Base-by-base conservation (phyloP, 73 alveolate species). In the Blepharisma stoltei region DNA sequence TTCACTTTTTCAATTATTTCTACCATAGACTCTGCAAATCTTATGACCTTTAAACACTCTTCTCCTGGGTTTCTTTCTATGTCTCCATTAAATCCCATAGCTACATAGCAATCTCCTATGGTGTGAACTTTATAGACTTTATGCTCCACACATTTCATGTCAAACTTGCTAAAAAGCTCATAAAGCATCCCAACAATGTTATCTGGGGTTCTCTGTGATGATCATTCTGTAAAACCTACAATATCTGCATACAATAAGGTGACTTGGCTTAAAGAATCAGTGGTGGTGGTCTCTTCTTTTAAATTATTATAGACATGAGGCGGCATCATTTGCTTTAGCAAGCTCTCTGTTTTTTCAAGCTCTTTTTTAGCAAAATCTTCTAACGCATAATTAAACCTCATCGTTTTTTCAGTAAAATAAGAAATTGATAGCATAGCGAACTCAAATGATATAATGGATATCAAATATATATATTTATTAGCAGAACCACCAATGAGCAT, bases 21-120 rank as follows among this genome's bases (percentile, higher is more conserved):
- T n/a, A 95, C 90, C 98, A 95, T 93, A 49, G 88, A 91, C 76
- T 89, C 89, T 52, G 98, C 99, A 84, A 94, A 88, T 48, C 87
- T 83, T 47, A 95, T 89, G 4, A 95, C 97, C 78, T 90, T 95
- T 65, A 76, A 78, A 6, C 98, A 98, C 78, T 95, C 99, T 81
- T 94, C 92, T 52, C 86, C 91, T 41, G 87, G 90, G 86, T 94
- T 89, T 83, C 99, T 95, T 67, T 87, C 89, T 47, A 81, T 83
- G 55, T 88, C 86, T 6, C 98, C 98, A 47, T 88, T 92, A 54
- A 88, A 89, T 47, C 99, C 98, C 86, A 93, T 71, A 11, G 93
- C 97, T 14, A 95, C 99, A 80, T 95, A 95, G 78, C 98, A 92
- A 80, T 95, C 99, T 18, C 99, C 99, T 6, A 95, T 95, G 0